Conservation (phyloP, 1,284 basidiomycete species). For the Coriolopsis trogii region DNA sequence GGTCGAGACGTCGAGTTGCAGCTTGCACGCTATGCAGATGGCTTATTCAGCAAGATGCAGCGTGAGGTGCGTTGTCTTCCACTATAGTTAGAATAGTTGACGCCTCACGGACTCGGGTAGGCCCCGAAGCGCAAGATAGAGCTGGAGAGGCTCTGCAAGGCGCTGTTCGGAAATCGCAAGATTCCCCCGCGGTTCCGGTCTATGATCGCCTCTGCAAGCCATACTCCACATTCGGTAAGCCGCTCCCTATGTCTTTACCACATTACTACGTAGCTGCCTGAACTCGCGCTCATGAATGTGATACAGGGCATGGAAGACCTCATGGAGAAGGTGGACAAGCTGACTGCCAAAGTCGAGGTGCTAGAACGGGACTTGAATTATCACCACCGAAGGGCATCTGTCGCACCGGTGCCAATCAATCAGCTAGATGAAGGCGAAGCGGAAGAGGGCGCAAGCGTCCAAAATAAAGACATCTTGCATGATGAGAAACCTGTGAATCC, state of each 20-base stretch:
- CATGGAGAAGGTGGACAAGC: too few relatives aligned
- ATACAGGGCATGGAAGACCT: too few relatives aligned
- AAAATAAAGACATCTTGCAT: too few relatives aligned
- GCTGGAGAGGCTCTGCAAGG: not conserved
- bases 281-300: not conserved
- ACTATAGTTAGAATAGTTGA: too few relatives aligned
- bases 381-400: too few relatives aligned
- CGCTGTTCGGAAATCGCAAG: not conserved
- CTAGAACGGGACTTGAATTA: too few relatives aligned
- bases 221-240: not conserved
- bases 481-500: too few relatives aligned
- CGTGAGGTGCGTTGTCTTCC: not conserved
- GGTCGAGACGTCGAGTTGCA: conserved; percentile 17
- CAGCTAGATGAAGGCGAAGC: too few relatives aligned
- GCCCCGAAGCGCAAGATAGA: not conserved
- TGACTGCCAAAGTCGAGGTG: too few relatives aligned
- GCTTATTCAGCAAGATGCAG: conserved; percentile 15
- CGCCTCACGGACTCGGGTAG: not conserved
- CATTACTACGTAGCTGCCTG: not conserved
- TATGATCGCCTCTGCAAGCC: not conserved
- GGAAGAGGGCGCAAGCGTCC: too few relatives aligned
- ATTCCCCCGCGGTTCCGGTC: not conserved
- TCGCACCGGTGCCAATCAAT: too few relatives aligned
- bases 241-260: not conserved
- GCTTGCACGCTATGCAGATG: conserved; percentile 18